Conservation (phyloP, 768 basidiomycete genomes). For the Pholiota molesta region DNA sequence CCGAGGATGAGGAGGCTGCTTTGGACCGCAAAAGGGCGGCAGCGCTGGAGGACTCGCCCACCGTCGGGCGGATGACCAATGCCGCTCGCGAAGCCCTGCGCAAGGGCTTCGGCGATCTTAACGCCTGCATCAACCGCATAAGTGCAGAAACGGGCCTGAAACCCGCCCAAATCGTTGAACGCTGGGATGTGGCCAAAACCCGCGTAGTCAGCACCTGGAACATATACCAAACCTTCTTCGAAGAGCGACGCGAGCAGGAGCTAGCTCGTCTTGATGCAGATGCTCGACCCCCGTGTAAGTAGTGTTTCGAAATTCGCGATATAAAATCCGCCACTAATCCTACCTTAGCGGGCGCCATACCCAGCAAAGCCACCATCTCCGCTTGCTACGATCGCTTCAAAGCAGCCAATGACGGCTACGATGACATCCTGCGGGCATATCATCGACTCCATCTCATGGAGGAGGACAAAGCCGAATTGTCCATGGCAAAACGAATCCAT, state of each 20-base stretch:
- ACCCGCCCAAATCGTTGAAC: slow-evolving; percentile 5
- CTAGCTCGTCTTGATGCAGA: neutral
- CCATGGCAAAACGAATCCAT: neutral
- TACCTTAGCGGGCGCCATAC: slow-evolving; percentile 1
- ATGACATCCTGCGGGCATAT: neutral
- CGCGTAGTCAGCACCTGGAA: slow-evolving; percentile 4
- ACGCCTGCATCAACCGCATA: neutral
- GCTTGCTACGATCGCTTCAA: slow-evolving; percentile 4
- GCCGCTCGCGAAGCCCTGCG: neutral
- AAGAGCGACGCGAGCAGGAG: neutral
- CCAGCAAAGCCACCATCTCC: neutral
- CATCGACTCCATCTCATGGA: slow-evolving; percentile 2
- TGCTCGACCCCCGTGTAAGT: neutral
- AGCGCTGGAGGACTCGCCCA: neutral
- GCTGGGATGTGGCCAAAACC: slow-evolving; percentile 3
- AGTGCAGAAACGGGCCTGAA: neutral
- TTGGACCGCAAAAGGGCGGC: too few species aligned
- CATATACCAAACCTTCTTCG: slow-evolving; percentile 11
- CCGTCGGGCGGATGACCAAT: neutral
- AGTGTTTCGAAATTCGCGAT: neutral
- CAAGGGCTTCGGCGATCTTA: neutral
- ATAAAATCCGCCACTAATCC: neutral
- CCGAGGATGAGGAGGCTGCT: neutral
- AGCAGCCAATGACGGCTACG: neutral
- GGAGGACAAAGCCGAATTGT: neutral